Evolutionary conservation across 2,329 filamentous ascomycete species (phyloP), one percentile per base, ranked within the genome.

Genomic region (Cercospora sp.): DNA sequence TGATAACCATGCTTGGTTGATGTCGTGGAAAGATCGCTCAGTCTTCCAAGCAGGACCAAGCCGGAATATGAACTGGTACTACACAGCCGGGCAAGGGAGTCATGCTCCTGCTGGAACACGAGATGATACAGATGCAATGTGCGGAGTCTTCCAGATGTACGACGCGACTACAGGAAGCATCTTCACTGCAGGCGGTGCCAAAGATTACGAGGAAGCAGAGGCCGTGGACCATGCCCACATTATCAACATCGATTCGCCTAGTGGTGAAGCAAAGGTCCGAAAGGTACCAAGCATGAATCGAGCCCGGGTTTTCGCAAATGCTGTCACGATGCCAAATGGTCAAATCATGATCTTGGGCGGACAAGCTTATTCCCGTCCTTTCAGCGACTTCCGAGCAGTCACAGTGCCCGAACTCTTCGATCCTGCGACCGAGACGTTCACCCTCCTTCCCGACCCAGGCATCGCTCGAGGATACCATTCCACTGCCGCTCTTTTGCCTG

Each of bases 11-110:
- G 84, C 74, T 30, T 55, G 48, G 48, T n/a, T 55, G 7, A 28
- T 55, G 48, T 55, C 48, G 23, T 87, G 84, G 85, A 77, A 86
- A 0, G 84, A 85, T 64, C 80, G 75, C 10, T 86, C 83, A 81
- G 80, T 86, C 8, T 86, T 87, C 6, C 48, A 55, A n/a, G 86
- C 84, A 1, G 86, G 86, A 0, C 86, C 86, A 0, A 83, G 81
- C 60, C 81, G 77, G 58, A 77, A 79, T 1, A 87, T 87, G 83
- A 83, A 88, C 72, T 89, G 87, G 87, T 88, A 84, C 70, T 77
- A 79, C 39, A 85, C 82, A 0, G 71, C 70, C 1, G 83, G 81
- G 9, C 76, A 74, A 33, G 86, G 86, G 1, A 73, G 74, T 13
- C 72, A 80, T 13, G 70, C 71, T 5, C 68, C 74, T 6, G 85